Conservation (phyloP, 306 rosid species). For the Potentilla sterilis region DNA sequence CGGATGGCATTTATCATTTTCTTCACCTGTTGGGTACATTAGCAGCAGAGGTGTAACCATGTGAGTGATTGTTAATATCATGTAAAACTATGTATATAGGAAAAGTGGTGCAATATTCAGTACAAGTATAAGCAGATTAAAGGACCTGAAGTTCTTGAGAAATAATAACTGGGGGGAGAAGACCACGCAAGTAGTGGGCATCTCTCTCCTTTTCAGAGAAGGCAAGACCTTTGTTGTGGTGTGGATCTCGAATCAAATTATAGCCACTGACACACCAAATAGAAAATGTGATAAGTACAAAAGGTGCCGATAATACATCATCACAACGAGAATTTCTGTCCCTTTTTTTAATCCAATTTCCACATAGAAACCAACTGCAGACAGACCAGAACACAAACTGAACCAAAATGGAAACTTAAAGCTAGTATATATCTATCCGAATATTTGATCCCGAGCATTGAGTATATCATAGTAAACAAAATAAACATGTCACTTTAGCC, state of each 20-base stretch:
- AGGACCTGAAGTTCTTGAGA: slow-evolving; percentile 85
- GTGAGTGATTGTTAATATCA: not conserved
- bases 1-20: slow-evolving; percentile 73
- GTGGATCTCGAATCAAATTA: slow-evolving; percentile 85
- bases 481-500: not conserved
- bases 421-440: not conserved
- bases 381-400: not conserved
- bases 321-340: not conserved
- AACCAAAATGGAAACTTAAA: not conserved
- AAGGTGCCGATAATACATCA: slow-evolving; percentile 12
- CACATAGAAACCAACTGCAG: not conserved
- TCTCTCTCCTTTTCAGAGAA: slow-evolving; percentile 92
- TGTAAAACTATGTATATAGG: not conserved
- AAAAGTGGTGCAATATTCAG: not conserved
- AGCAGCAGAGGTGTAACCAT: not conserved
- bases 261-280: slow-evolving; percentile 58
- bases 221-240: slow-evolving; percentile 88
- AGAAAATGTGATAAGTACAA: slow-evolving; percentile 5
- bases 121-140: slow-evolving; percentile 16
- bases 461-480: not conserved
- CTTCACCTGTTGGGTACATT: slow-evolving; percentile 58
- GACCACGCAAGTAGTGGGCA: slow-evolving; percentile 89
- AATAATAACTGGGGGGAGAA: slow-evolving; percentile 74
- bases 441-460: not conserved
- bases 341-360: not conserved